Percentiles rank a stretch among this genome's conserved stretches.
Conservation (phyloP, 176 grass and related monocot genomes). For the Avena sativa region DNA sequence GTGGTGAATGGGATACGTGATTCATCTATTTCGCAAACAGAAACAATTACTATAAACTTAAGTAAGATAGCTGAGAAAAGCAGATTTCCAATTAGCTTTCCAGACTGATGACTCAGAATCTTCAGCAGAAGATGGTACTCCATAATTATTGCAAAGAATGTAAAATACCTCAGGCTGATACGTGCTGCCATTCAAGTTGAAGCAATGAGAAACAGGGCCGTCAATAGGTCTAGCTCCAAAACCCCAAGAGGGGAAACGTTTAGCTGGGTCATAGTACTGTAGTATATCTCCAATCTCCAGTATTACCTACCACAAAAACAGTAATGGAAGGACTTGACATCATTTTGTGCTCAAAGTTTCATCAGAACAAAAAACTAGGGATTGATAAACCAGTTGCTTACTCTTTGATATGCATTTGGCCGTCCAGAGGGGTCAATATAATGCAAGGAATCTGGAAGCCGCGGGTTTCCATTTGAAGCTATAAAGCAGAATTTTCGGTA, state of each 20-base stretch:
- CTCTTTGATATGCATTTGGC: slow-evolving; percentile 99
- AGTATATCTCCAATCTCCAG: slow-evolving; percentile 92
- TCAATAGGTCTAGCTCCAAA: slow-evolving; percentile 99
- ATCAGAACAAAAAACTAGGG: slow-evolving; percentile 42
- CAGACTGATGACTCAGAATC: not conserved
- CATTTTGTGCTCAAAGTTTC: slow-evolving; percentile 33
- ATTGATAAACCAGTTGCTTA: slow-evolving; percentile 55
- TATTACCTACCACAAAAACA: slow-evolving; percentile 71
- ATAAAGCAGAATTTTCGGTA: slow-evolving; percentile 32
- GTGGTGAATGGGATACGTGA: not conserved
- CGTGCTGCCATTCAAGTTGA: slow-evolving; percentile 97
- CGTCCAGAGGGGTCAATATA: slow-evolving; percentile 98
- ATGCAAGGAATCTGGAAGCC: slow-evolving; percentile 98
- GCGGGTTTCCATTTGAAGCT: slow-evolving; percentile 99
- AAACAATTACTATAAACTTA: slow-evolving; percentile 21
- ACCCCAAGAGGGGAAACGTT: slow-evolving; percentile 86
- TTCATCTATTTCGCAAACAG: slow-evolving; percentile 21
- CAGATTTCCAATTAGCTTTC: slow-evolving; percentile 7
- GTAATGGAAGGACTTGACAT: slow-evolving; percentile 32
- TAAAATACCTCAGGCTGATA: slow-evolving; percentile 80
- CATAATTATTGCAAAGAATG: not conserved
- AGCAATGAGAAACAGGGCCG: slow-evolving; percentile 95
- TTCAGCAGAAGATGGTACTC: slow-evolving; percentile 16
- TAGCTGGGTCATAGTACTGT: slow-evolving; percentile 86
- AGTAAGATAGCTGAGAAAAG: slow-evolving; percentile 10